These are phyloP conservation scores for Lipomyces spencermartinsiae DNA, from an alignment of 805 yeast genomes.

Conservation along the genomic window DNA sequence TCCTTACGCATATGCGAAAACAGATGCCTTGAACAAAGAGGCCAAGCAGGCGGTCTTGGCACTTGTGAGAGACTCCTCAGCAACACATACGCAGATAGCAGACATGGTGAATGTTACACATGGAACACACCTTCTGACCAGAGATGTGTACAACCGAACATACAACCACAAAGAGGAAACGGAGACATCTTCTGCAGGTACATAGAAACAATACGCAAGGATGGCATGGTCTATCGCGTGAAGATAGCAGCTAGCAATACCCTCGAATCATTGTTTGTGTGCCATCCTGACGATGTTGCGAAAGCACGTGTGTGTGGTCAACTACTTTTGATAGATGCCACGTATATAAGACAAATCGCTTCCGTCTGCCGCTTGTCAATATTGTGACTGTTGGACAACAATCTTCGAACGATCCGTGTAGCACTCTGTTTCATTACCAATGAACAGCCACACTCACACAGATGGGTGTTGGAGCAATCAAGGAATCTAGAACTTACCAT, in stretches of 20 bases:
- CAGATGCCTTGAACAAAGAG: not conserved
- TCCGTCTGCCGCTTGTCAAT: too few relatives aligned
- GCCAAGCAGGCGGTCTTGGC: not conserved
- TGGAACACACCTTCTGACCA: not conserved
- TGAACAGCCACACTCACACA: not conserved
- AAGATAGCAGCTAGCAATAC: not conserved
- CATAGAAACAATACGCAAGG: not conserved
- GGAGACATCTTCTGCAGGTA: too few relatives aligned
- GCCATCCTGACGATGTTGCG: not conserved
- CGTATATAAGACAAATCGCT: not conserved
- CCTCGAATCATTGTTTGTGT: not conserved
- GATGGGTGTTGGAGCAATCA: not conserved
- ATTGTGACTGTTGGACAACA: not conserved
- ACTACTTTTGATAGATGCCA: not conserved
- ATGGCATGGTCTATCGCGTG: not conserved
- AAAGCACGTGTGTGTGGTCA: not conserved
- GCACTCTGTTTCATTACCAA: not conserved
- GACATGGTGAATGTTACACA: not conserved
- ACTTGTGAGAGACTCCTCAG: not conserved
- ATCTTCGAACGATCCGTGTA: not conserved
- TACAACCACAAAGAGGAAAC: not conserved
- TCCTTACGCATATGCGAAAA: not conserved
- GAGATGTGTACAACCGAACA: constrained; percentile 7
- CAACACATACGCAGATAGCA: not conserved
- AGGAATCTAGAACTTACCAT: too few relatives aligned